Conservation (phyloP, 2,329 filamentous ascomycete species). For the Nemania sp. region DNA sequence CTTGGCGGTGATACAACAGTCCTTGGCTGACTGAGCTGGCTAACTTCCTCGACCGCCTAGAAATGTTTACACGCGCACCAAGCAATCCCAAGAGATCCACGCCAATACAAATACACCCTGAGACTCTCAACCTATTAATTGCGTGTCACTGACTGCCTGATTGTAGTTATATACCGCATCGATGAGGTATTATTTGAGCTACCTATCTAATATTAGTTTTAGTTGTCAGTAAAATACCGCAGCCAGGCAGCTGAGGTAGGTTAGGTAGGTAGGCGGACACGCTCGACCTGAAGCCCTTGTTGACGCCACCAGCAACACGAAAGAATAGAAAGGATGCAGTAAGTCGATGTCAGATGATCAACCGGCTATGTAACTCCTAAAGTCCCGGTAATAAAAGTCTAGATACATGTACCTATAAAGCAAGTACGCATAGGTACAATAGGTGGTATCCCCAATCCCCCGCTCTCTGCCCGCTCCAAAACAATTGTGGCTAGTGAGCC, state of each 20-base stretch:
- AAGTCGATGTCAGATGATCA: slow-evolving; percentile 29
- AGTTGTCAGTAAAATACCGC: slow-evolving; percentile 29
- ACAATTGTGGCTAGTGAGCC: slow-evolving; percentile 14
- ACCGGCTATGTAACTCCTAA: slow-evolving; percentile 12
- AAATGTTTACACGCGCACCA: neutral
- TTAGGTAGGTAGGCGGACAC: neutral
- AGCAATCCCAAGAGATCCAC: neutral
- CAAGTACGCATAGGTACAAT: neutral
- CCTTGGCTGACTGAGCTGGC: slow-evolving; percentile 2
- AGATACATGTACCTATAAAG: neutral
- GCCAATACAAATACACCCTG: slow-evolving; percentile 7
- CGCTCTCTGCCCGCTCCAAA: neutral
- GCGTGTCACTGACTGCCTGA: neutral
- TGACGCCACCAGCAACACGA: neutral
- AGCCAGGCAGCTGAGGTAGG: neutral
- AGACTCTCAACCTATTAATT: neutral
- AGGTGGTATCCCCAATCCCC: neutral
- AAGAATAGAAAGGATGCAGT: neutral
- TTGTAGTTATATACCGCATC: slow-evolving; percentile 21
- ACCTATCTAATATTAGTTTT: neutral
- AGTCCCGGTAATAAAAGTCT: neutral
- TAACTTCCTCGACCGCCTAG: slow-evolving; percentile 3
- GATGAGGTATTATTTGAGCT: slow-evolving; percentile 30
- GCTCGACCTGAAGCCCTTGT: neutral
- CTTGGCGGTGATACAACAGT: slow-evolving; percentile 14